Conservation (phyloP, 1,284 basidiomycete species). For the Singerocomus inundabilis region DNA sequence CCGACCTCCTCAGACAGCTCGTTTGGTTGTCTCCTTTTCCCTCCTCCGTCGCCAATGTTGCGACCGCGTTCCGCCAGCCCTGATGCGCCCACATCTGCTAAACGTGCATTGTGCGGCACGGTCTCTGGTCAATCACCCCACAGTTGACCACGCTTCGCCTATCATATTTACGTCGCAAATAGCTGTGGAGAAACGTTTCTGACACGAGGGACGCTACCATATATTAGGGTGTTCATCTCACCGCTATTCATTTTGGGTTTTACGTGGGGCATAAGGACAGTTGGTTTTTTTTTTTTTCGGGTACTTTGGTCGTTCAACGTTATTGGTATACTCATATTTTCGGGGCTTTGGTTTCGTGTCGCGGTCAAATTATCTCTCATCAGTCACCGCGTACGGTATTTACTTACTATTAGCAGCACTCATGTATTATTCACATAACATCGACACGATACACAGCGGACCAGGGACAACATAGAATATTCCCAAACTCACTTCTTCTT, state of each 20-base stretch:
- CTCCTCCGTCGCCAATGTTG: conserved; percentile 21
- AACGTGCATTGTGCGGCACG: conserved; percentile 10
- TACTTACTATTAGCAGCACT: conserved; percentile 17
- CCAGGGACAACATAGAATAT: conserved; percentile 3
- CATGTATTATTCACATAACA: background rate
- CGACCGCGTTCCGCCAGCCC: conserved; percentile 24
- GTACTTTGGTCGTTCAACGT: conserved; percentile 1
- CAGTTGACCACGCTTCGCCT: conserved; percentile 14
- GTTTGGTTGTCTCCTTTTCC: conserved; percentile 5
- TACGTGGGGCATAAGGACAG: conserved; percentile 15
- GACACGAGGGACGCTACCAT: conserved; percentile 22
- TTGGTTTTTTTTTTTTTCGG: conserved; percentile 7
- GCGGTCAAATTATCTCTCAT: conserved; percentile 11
- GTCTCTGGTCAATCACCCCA: conserved; percentile 15
- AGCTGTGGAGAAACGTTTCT: conserved; percentile 24
- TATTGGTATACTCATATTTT: conserved; percentile 2
- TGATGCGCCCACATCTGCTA: conserved; percentile 16
- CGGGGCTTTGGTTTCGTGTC: conserved; percentile 7
- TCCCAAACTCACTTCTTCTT: conserved; percentile 61
- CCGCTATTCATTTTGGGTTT: conserved; percentile 22
- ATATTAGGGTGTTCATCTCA: conserved; percentile 3
- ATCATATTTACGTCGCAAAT: conserved; percentile 26
- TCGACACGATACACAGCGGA: conserved; percentile 12
- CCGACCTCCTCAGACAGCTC: conserved; percentile 29
- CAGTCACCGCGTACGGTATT: conserved; percentile 21